phyloP scores from a whole-genome alignment of 1,139 yeast genomes.

The Diutina sp. region DNA sequence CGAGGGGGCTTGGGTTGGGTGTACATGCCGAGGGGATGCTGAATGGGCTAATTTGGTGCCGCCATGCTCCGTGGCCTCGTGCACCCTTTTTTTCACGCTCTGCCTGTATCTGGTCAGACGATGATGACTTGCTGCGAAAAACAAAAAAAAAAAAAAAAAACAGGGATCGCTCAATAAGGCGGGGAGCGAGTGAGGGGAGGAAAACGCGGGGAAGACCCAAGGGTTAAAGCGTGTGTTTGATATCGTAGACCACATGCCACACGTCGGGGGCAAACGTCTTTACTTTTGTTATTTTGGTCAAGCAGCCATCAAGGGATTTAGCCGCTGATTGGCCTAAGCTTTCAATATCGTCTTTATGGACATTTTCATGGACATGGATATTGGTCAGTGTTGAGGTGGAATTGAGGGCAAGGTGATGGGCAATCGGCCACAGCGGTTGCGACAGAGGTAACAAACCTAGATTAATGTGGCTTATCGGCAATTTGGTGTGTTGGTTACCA shows the following conservation, averaged over 20 bases:
- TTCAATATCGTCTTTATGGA: slow-evolving; percentile 31
- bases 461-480: slow-evolving; percentile 49
- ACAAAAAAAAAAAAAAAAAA: too few relatives aligned
- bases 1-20: not conserved
- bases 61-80: too few relatives aligned
- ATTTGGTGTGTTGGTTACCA: too few relatives aligned
- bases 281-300: slow-evolving; percentile 38
- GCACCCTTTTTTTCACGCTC: too few relatives aligned
- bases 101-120: too few relatives aligned
- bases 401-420: slow-evolving; percentile 12
- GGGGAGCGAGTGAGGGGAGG: too few relatives aligned
- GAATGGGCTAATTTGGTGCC: too few relatives aligned
- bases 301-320: slow-evolving; percentile 4
- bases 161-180: not conserved
- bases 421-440: slow-evolving; percentile 43
- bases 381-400: slow-evolving; percentile 9
- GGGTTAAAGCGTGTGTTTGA: too few relatives aligned
- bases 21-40: not conserved
- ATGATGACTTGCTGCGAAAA: too few relatives aligned
- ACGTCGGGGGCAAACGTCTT: slow-evolving; percentile 84
- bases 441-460: slow-evolving; percentile 71
- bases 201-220: not conserved
- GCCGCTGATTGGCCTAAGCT: slow-evolving; percentile 1
- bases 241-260: slow-evolving; percentile 65
- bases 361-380: slow-evolving; percentile 71